Percentiles rank a stretch among this genome's conserved stretches.
phyloP scores from a whole-genome alignment of 352 stramenopile genomes.

The Pythium periplocum region DNA sequence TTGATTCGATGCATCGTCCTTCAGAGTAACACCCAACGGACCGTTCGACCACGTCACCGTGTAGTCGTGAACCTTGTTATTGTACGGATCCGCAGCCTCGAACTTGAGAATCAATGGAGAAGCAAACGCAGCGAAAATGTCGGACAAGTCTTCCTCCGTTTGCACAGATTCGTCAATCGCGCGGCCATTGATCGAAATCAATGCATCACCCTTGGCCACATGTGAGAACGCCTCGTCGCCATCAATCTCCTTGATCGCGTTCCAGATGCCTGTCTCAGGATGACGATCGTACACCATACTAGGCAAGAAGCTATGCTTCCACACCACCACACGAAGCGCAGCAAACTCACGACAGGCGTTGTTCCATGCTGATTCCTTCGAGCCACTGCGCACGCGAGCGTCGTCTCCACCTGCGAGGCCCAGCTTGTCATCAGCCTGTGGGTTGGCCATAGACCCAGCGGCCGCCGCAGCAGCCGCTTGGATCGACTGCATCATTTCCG shows the following conservation, averaged over 20 bases:
- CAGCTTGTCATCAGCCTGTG: slow-evolving; percentile 68
- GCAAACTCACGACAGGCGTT: slow-evolving; percentile 72
- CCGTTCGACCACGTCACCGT: slow-evolving; percentile 86
- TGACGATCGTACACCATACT: slow-evolving; percentile 53
- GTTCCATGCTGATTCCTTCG: slow-evolving; percentile 83
- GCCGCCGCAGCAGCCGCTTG: slow-evolving; percentile 21
- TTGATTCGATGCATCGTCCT: slow-evolving; percentile 79
- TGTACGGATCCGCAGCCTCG: slow-evolving; percentile 44
- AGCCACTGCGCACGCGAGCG: slow-evolving; percentile 34
- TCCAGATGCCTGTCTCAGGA: slow-evolving; percentile 45
- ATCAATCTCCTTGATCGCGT: slow-evolving; percentile 61
- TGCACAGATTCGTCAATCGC: slow-evolving; percentile 52
- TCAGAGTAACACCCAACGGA: slow-evolving; percentile 77
- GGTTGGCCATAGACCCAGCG: slow-evolving; percentile 26
- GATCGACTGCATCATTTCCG: slow-evolving; percentile 30
- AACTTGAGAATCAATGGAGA: slow-evolving; percentile 86
- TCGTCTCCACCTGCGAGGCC: slow-evolving; percentile 1
- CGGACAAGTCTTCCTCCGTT: slow-evolving; percentile 62
- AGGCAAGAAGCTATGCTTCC: slow-evolving; percentile 85
- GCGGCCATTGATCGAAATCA: slow-evolving; percentile 77
- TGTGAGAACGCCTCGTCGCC: slow-evolving; percentile 79
- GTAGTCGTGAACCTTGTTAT: slow-evolving; percentile 77
- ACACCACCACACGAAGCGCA: slow-evolving; percentile 75
- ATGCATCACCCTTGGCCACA: slow-evolving; percentile 56
- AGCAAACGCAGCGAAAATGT: slow-evolving; percentile 66